A percentile compares a stretch with the other conserved stretches of the same genome.
Conservation (phyloP, 495 filamentous ascomycete species). For the Trichoderma gamsii region DNA sequence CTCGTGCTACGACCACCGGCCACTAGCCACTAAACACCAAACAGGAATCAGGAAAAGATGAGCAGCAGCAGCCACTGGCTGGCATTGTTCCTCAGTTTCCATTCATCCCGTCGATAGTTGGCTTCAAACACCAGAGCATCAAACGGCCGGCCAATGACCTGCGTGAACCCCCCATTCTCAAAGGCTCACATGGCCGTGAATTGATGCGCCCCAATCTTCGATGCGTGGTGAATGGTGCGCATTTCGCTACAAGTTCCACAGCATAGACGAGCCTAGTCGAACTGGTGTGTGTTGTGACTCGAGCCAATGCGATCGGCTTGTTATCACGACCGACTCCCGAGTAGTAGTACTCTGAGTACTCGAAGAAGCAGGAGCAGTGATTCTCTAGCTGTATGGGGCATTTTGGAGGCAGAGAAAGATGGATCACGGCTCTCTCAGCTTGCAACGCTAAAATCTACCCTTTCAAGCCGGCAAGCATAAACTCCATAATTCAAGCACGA, state of each 20-base stretch:
- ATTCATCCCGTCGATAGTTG: neutral
- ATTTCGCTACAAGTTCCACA: neutral
- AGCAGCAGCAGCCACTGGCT: neutral
- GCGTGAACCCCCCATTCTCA: neutral
- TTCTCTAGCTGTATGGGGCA: too few relatives aligned
- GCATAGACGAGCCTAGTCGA: neutral
- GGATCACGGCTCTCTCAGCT: neutral
- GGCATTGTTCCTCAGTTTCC: neutral
- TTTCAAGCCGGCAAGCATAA: neutral
- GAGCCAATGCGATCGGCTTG: neutral
- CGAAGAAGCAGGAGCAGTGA: neutral
- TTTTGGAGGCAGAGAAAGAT: neutral
- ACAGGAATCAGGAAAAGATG: neutral
- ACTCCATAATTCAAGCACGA: neutral
- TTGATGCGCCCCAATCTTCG: conserved; percentile 1
- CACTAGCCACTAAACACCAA: neutral
- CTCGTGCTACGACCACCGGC: neutral
- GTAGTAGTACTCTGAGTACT: neutral
- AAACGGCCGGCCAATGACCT: neutral
- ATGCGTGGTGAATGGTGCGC: neutral
- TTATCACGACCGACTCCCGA: neutral
- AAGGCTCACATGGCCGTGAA: conserved; percentile 7
- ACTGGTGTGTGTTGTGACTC: neutral
- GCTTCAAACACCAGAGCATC: neutral
- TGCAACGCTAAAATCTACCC: neutral